A percentile compares a stretch with the other conserved stretches of the same genome.
phyloP scores from a whole-genome alignment of 495 filamentous ascomycete genomes.

The Podospora conica region DNA sequence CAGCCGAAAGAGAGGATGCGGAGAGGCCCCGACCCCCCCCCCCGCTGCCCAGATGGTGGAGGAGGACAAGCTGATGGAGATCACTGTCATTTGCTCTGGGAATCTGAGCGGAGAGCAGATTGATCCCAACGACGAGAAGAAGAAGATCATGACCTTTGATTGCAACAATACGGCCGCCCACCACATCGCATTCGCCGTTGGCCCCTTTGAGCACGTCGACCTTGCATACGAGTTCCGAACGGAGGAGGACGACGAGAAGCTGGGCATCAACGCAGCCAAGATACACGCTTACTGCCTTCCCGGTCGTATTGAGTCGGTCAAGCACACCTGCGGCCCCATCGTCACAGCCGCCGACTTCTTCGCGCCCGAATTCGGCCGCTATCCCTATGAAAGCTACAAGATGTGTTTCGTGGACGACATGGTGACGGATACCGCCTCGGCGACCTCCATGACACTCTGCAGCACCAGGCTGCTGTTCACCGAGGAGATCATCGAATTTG shows the following conservation, averaged over 20 bases:
- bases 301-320: constrained; percentile 67
- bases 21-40: constrained; percentile 28
- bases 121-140: constrained; percentile 64
- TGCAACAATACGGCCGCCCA: constrained; percentile 64
- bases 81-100: constrained; percentile 85
- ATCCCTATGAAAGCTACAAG: constrained; percentile 82
- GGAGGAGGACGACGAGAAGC: constrained; percentile 81
- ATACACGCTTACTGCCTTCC: constrained; percentile 89
- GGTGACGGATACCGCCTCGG: constrained; percentile 60
- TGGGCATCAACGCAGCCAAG: constrained; percentile 75
- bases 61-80: constrained; percentile 78
- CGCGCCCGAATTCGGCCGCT: constrained; percentile 74
- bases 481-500: constrained; percentile 70
- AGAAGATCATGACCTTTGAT: constrained; percentile 78
- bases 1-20: constrained; percentile 31
- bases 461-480: constrained; percentile 81
- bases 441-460: constrained; percentile 80
- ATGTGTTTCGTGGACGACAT: constrained; percentile 92
- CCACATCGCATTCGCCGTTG: constrained; percentile 86
- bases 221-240: constrained; percentile 77
- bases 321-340: constrained; percentile 62
- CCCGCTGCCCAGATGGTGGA: constrained; percentile 41
- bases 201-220: constrained; percentile 90
- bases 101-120: constrained; percentile 74
- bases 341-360: constrained; percentile 74